Base-by-base conservation (phyloP, 1,284 basidiomycete genomes). In the Erythrobasidium hasegawianum region DNA sequence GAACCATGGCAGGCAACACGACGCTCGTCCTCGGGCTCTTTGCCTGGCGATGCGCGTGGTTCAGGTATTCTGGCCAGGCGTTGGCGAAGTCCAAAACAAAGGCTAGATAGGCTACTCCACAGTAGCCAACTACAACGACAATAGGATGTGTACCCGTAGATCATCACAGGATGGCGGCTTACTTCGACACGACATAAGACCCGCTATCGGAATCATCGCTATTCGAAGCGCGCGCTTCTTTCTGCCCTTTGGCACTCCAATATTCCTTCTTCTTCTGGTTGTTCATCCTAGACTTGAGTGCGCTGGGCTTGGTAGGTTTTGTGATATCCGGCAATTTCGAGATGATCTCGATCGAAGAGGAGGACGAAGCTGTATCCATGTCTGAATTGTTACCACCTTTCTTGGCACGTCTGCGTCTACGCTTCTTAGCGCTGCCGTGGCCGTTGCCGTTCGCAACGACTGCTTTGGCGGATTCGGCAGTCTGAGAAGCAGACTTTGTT, bases 11-110 rank as follows among this genome's bases (percentile, higher is more conserved):
- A 53, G 50, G 60, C 52, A 62, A 62, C 26, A 62, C 60, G 5
- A 62, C 60, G 11, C 24, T 62, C 20, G 60, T 62, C 3, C 39
- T 62, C 14, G 52, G n/a, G 9, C 60, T 62, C 10, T 62, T 62
- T 24, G 60, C 60, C 0, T 62, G 38, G 50, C 50, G 60, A 26
- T 33, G 50, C 41, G 40, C 38, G 45, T 62, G 8, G 8, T 26
- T 24, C 50, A 41, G 27, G 20, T 50, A 18, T 2, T 41, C 18
- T 13, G 45, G 29, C 60, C 33, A 18, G 1, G 14, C 3, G 1
- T 7, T 24, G 14, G 22, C 3, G 20, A n/a, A 33, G 2, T 38
- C 13, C 38, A 55, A 18, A 4, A 22, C 18, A 54, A 62, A 40
- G 7, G 38, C n/a, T 18, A 56, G 54, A 13, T 20, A 33, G 26